Evolutionary conservation across 352 stramenopile genomes (phyloP).

Genomic region (Pythium aristosporum): DNA sequence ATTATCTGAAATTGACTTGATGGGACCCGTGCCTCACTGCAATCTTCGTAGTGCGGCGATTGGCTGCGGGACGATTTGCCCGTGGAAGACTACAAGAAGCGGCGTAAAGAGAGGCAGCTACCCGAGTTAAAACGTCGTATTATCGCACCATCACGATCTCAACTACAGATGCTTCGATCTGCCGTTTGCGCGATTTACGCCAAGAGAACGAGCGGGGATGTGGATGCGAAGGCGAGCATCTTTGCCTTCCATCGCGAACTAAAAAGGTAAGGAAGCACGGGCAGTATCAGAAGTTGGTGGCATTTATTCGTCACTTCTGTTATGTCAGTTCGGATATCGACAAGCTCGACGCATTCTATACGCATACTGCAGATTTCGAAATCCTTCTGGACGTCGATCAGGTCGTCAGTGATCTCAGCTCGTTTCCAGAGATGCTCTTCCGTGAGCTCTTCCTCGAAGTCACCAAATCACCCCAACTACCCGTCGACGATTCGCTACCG

Average conservation of each 20-base stretch:
- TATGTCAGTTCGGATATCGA: slow-evolving; percentile 57
- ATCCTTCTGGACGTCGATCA: slow-evolving; percentile 54
- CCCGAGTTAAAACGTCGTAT: slow-evolving; percentile 33
- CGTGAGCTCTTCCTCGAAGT: slow-evolving; percentile 82
- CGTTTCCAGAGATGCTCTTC: slow-evolving; percentile 80
- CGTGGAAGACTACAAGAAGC: slow-evolving; percentile 50
- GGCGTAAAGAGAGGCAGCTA: slow-evolving; percentile 45
- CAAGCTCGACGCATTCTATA: slow-evolving; percentile 54
- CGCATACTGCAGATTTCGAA: slow-evolving; percentile 41
- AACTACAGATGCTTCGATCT: slow-evolving; percentile 57
- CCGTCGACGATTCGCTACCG: slow-evolving; percentile 76
- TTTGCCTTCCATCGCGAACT: slow-evolving; percentile 83
- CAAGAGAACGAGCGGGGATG: slow-evolving; percentile 56
- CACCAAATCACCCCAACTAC: slow-evolving; percentile 67
- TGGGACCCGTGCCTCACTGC: background rate
- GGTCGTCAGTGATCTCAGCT: slow-evolving; percentile 45
- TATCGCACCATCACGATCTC: slow-evolving; percentile 33
- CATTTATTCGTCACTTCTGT: background rate
- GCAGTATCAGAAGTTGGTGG: background rate
- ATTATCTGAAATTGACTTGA: background rate
- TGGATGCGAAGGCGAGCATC: slow-evolving; percentile 46
- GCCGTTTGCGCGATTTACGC: slow-evolving; percentile 62
- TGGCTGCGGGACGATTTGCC: slow-evolving; percentile 45
- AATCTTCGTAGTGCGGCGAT: slow-evolving; percentile 45
- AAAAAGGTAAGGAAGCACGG: slow-evolving; percentile 61